phyloP scores from a whole-genome alignment of 768 basidiomycete species.

The Leccinum subgranulosum region DNA sequence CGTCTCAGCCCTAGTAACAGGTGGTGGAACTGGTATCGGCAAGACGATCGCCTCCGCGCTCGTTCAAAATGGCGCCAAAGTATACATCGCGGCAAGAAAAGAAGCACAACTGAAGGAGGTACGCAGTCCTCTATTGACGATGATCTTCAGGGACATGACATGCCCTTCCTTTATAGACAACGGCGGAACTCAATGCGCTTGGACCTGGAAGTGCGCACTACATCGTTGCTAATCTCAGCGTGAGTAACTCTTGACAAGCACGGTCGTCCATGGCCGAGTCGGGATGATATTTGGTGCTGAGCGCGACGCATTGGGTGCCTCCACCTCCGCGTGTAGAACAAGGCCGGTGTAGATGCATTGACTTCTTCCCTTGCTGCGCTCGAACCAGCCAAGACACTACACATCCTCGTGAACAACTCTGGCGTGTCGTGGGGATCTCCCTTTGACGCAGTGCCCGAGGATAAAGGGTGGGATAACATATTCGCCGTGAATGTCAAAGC shows the following conservation, averaged over 20 bases:
- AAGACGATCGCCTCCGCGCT: constrained; percentile 81
- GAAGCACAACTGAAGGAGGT: constrained; percentile 76
- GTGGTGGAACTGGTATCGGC: constrained; percentile 82
- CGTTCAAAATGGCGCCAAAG: constrained; percentile 81
- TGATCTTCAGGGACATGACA: constrained; percentile 22
- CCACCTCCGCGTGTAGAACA: constrained; percentile 45
- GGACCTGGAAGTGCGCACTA: constrained; percentile 66
- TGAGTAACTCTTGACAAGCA: constrained; percentile 35
- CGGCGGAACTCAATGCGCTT: constrained; percentile 56
- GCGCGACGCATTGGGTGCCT: not conserved
- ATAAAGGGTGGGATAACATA: constrained; percentile 83
- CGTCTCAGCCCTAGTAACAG: constrained; percentile 71
- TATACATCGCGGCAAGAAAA: constrained; percentile 88
- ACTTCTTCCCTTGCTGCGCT: constrained; percentile 63
- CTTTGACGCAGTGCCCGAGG: constrained; percentile 69
- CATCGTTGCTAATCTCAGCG: constrained; percentile 69
- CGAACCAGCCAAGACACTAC: constrained; percentile 57
- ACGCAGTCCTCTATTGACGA: constrained; percentile 27
- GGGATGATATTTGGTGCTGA: not conserved
- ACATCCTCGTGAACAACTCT: constrained; percentile 83
- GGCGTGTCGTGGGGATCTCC: constrained; percentile 78
- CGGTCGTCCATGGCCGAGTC: not conserved
- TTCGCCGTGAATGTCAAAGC: constrained; percentile 84
- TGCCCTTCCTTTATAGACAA: constrained; percentile 34
- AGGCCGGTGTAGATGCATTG: constrained; percentile 75